Evolutionary conservation across 352 stramenopile genomes (phyloP).

Genomic region (Pythium dissimile): DNA sequence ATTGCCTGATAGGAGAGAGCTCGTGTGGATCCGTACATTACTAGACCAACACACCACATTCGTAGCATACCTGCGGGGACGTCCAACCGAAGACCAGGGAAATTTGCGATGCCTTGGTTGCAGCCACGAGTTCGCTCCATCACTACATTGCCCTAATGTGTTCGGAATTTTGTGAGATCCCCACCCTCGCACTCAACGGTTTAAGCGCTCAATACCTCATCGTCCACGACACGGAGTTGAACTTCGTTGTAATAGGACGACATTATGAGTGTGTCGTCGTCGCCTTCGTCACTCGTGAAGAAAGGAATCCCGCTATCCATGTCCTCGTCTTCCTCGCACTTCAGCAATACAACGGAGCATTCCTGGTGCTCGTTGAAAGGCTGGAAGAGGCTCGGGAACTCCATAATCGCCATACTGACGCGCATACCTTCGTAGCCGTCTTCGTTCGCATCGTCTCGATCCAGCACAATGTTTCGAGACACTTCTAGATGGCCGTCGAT

Average conservation of each 20-base stretch:
- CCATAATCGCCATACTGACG: slow-evolving; percentile 54
- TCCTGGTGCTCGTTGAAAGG: slow-evolving; percentile 67
- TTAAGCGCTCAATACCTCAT: slow-evolving; percentile 42
- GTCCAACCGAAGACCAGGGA: slow-evolving; percentile 58
- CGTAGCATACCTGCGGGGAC: slow-evolving; percentile 47
- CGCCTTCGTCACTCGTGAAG: slow-evolving; percentile 65
- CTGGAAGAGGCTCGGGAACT: slow-evolving; percentile 71
- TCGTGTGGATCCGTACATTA: too few species aligned
- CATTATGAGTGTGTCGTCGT: slow-evolving; percentile 63
- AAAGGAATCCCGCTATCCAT: slow-evolving; percentile 50
- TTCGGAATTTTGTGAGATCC: not conserved
- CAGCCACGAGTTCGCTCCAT: slow-evolving; percentile 51
- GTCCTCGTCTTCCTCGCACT: slow-evolving; percentile 81
- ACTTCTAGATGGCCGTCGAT: slow-evolving; percentile 50
- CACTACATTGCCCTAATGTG: slow-evolving; percentile 44
- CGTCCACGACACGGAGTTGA: slow-evolving; percentile 46
- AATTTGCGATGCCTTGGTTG: slow-evolving; percentile 47
- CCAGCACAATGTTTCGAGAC: slow-evolving; percentile 57
- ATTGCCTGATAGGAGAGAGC: slow-evolving; percentile 27
- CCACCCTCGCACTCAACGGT: slow-evolving; percentile 10
- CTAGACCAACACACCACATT: not conserved
- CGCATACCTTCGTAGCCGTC: slow-evolving; percentile 65
- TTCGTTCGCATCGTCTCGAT: slow-evolving; percentile 61
- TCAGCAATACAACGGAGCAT: slow-evolving; percentile 59
- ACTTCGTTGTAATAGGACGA: slow-evolving; percentile 66